Evolutionary conservation across 2,329 filamentous ascomycete genomes (phyloP).

Genomic region (Cordyceps cicadae): DNA sequence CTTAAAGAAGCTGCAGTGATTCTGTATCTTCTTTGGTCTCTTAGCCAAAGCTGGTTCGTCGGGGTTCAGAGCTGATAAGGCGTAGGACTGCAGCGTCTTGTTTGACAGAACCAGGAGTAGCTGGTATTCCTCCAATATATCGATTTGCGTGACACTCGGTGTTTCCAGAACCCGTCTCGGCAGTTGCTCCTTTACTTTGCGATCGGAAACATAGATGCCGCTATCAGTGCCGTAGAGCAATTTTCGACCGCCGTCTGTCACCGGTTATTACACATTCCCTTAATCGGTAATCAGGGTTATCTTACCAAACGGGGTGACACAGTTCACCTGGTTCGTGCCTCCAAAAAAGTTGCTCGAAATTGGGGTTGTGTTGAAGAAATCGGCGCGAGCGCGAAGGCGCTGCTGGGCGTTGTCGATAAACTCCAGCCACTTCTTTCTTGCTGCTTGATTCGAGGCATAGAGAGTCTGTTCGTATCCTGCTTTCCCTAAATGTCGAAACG

Average conservation of each 20-base stretch:
- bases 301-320: constrained; percentile 83
- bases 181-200: constrained; percentile 73
- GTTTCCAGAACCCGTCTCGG: constrained; percentile 81
- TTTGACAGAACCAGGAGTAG: constrained; percentile 86
- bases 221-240: constrained; percentile 90
- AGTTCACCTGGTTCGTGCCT: constrained; percentile 76
- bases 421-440: constrained; percentile 94
- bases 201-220: constrained; percentile 86
- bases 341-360: constrained; percentile 54
- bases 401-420: constrained; percentile 87
- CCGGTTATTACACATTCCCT: constrained; percentile 16
- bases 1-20: constrained; percentile 98
- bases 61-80: constrained; percentile 75
- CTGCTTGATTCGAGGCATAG: constrained; percentile 76
- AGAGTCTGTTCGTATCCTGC: constrained; percentile 89
- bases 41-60: constrained; percentile 74
- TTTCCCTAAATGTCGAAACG: constrained; percentile 91
- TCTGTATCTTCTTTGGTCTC: constrained; percentile 90
- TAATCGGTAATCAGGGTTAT: not conserved
- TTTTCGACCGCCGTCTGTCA: constrained; percentile 81
- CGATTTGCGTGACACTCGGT: constrained; percentile 84
- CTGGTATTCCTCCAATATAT: constrained; percentile 91
- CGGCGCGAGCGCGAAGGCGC: constrained; percentile 74
- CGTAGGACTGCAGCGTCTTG: constrained; percentile 86
- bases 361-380: constrained; percentile 73